Evolutionary conservation across 2,329 filamentous ascomycete genomes (phyloP).

Genomic region (Microdochium bolleyi): DNA sequence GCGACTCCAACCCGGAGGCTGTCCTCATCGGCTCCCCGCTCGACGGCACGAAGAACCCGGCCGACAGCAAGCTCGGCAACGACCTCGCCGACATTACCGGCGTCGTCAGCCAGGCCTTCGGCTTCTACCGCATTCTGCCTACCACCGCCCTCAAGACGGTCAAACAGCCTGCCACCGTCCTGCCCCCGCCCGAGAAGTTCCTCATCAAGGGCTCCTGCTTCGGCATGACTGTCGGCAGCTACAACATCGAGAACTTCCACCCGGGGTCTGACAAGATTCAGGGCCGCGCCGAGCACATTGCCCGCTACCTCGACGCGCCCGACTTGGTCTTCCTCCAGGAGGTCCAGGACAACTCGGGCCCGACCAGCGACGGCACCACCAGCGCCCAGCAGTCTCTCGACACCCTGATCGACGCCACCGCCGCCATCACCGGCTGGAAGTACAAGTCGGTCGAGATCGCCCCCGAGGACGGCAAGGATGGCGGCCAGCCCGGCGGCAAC

Average conservation of each 20-base stretch:
- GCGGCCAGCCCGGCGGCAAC: constrained; percentile 62
- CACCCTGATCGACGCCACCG: constrained; percentile 45
- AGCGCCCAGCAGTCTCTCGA: constrained; percentile 50
- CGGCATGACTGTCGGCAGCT: constrained; percentile 55
- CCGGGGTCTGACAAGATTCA: constrained; percentile 47
- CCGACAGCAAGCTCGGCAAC: constrained; percentile 56
- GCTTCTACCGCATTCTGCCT: constrained; percentile 63
- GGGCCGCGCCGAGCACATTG: constrained; percentile 57
- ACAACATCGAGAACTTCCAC: constrained; percentile 64
- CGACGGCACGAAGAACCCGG: constrained; percentile 54
- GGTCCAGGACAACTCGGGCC: constrained; percentile 59
- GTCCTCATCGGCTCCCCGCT: constrained; percentile 58
- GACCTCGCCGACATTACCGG: constrained; percentile 58
- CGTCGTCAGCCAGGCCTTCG: constrained; percentile 57
- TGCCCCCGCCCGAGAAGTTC: constrained; percentile 44
- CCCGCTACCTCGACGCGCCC: constrained; percentile 52
- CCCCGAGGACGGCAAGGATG: constrained; percentile 53
- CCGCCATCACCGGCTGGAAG: constrained; percentile 32
- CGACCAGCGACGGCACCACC: constrained; percentile 49
- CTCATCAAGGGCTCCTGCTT: constrained; percentile 47
- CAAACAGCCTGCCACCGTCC: constrained; percentile 30
- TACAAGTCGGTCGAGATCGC: constrained; percentile 55
- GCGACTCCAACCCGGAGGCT: constrained; percentile 62
- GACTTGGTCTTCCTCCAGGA: constrained; percentile 64
- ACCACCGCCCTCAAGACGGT: constrained; percentile 45